Percentiles rank a stretch among this genome's conserved stretches.
Evolutionary conservation across 371 early-diverging fungal genomes (phyloP).

Genomic region (Mortierella sp.): DNA sequence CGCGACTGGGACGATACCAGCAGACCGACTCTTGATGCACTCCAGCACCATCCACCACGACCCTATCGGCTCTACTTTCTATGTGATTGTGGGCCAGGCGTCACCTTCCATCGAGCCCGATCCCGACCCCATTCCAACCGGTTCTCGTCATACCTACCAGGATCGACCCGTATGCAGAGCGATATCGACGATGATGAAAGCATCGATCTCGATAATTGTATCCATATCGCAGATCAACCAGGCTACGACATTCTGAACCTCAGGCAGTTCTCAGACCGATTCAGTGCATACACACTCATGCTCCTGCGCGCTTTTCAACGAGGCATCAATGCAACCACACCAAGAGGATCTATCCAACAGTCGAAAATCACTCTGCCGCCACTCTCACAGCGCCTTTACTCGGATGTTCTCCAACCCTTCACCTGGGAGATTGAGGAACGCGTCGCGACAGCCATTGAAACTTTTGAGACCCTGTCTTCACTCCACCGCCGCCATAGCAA

Average conservation of each 20-base stretch:
- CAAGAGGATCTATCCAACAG: background rate
- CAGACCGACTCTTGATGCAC: background rate
- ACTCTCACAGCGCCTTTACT: constrained; percentile 15
- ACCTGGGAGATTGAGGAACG: constrained; percentile 42
- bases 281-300: constrained; percentile 20
- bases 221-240: constrained; percentile 34
- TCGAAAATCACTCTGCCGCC: constrained; percentile 17
- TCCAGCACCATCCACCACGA: background rate
- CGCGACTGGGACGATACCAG: background rate
- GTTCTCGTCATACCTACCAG: background rate
- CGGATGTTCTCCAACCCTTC: constrained; percentile 34
- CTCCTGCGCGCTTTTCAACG: constrained; percentile 14
- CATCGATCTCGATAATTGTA: constrained; percentile 21
- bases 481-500: background rate
- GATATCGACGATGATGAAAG: background rate
- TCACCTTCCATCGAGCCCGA: constrained; percentile 16
- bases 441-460: constrained; percentile 28
- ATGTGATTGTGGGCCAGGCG: constrained; percentile 26
- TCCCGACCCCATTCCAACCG: background rate
- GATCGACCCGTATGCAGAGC: background rate
- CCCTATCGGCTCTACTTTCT: constrained; percentile 30
- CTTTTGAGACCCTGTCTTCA: constrained; percentile 1
- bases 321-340: background rate
- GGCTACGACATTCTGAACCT: constrained; percentile 23
- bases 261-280: constrained; percentile 17